Evolutionary conservation across 345 rosid species (phyloP).

Genomic region (Psidium friedrichsthalianum): DNA sequence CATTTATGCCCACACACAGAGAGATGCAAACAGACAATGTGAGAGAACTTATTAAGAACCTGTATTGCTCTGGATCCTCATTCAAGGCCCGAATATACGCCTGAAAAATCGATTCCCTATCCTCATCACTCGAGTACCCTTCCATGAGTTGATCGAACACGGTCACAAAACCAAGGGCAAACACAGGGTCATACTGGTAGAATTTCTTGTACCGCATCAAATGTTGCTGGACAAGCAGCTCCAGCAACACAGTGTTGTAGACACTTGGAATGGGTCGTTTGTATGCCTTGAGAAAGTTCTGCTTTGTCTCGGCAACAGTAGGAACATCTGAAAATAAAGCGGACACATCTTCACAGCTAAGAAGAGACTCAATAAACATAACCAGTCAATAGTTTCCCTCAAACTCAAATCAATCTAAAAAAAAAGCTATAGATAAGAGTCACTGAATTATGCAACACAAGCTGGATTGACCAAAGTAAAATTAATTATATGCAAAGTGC

Average conservation of each 20-base stretch:
- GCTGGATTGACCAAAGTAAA: neutral
- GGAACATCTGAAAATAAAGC: conserved; percentile 46
- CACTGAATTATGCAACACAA: neutral
- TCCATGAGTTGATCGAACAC: conserved; percentile 97
- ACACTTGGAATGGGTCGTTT: conserved; percentile 90
- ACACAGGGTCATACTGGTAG: conserved; percentile 72
- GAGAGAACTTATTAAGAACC: conserved; percentile 25
- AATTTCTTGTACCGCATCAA: conserved; percentile 82
- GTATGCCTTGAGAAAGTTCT: conserved; percentile 62
- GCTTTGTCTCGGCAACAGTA: conserved; percentile 83
- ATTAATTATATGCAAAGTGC: neutral
- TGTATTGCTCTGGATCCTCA: conserved; percentile 87
- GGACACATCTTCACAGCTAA: neutral
- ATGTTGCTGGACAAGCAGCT: conserved; percentile 93
- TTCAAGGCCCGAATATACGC: conserved; percentile 71
- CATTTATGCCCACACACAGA: neutral
- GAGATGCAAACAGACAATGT: neutral
- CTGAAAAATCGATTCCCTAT: conserved; percentile 74
- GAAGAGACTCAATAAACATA: neutral
- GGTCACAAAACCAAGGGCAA: conserved; percentile 95
- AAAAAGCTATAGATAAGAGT: neutral
- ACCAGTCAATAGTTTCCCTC: neutral
- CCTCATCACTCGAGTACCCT: conserved; percentile 90
- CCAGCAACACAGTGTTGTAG: conserved; percentile 80
- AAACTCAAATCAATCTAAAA: neutral